Base-by-base conservation (phyloP, 2,329 filamentous ascomycete species). In the Fusarium udum region DNA sequence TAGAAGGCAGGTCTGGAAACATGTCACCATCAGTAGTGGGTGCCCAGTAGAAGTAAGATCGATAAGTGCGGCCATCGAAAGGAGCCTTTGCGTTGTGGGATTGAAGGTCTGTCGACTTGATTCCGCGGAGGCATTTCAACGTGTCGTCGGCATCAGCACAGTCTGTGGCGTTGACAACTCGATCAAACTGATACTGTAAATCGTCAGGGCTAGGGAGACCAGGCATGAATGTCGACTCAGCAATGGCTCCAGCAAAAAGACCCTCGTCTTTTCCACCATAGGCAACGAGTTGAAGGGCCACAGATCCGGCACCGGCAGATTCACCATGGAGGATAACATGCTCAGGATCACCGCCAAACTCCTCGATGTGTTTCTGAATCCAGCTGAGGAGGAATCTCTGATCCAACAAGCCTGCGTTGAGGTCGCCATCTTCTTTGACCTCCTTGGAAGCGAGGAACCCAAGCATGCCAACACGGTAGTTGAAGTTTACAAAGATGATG, bases 381-480 rank as follows among this genome's bases (percentile, higher is more conserved):
- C 91, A 93, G 56, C 87, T 78, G 51, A 93, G 78, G 6, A 88
- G 82, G 32, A 87, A 85, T 24, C 89, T 84, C 80, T 92, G 90
- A 74, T 93, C 91, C 6, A 92, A 82, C 13, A 93, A 79, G 1
- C 91, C 91, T 5, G 83, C 88, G 75, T 93, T 93, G 14, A 92
- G 83, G 55, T 87, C 84, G 2, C 90, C 90, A 71, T 89, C 82
- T 10, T 82, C 77, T 42, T 85, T 84, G 15, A 92, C 83, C 36
- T 86, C 82, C 43, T 89, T 85, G 52, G 89, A 86, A 0, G 89
- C 87, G 3, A 93, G 83, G 73, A 92, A 93, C 0, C 91, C 91
- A 74, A 88, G 88, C 0, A 88, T 81, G 1, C 89, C 90, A 12
- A 92, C 87, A 12, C 91, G 86, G 76, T 91, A 91, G 79, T 90